Evolutionary conservation across 2,329 filamentous ascomycete genomes (phyloP), one percentile per base, ranked within the genome.

Genomic region (Talaromyces albobiverticillius): DNA sequence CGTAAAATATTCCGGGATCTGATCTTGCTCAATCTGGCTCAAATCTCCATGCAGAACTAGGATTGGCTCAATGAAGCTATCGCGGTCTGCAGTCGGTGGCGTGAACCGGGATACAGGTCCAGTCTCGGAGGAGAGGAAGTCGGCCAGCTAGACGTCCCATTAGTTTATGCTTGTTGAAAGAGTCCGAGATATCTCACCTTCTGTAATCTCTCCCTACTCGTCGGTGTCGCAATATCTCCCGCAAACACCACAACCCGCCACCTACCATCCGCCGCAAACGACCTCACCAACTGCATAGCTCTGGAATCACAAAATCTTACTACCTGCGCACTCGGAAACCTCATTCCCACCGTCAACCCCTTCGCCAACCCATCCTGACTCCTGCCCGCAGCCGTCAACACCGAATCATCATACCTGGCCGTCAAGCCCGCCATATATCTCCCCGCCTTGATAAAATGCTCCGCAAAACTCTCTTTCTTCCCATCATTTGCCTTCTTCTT

Each of bases 401-500:
- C 18, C 62, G 53, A 0, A 79, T 83, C 22, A 7, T 76, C 75
- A 1, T 72, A 63, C 66, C 85, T 85, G 3, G 79, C 79, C 14
- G 49, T 52, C 54, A 85, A 72, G 0, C 85, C 85, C 1, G 84
- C 83, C 0, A 79, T 87, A 60, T 83, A 87, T 0, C 79, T 82
- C 1, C 81, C 76, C 63, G 80, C 76, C 42, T 82, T 71, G 53
- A 86, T 85, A n/a, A 79, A 76, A 42, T 82, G 73, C 6, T 76
- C 75, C 59, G 86, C 84, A 32, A 80, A 71, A 46, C 79, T 79
- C 55, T 80, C 79, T n/a, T n/a, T n/a, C n/a, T n/a, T n/a, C n/a
- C n/a, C n/a, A n/a, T n/a, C n/a, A n/a, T n/a, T n/a, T 58, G 86
- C 82, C 69, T 82, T 77, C 22, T 82, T 71, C 52, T 83, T 32